These are phyloP conservation scores for Pestalotiopsis sp. DNA, from an alignment of 2,329 filamentous ascomycete genomes.

Conservation along the genomic window DNA sequence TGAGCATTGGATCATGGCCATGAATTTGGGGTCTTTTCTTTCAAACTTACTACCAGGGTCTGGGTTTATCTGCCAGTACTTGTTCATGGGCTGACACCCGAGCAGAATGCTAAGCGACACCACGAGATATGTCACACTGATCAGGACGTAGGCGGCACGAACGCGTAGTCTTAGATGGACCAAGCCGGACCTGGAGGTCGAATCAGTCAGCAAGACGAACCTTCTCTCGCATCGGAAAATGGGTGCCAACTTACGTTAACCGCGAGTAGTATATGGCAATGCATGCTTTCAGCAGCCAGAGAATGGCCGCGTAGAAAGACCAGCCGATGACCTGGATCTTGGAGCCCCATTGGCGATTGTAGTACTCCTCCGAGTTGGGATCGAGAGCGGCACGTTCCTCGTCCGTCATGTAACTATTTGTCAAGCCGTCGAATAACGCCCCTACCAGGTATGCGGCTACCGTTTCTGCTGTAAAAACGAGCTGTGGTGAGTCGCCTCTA, in stretches of 20 bases:
- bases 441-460: conserved; percentile 48
- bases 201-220: not conserved
- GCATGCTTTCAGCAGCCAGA: conserved; percentile 16
- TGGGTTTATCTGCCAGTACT: conserved; percentile 19
- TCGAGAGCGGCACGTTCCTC: conserved; percentile 43
- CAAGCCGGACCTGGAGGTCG: conserved; percentile 2
- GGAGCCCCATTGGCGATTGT: conserved; percentile 14
- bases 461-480: conserved; percentile 3
- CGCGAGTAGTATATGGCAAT: conserved; percentile 16
- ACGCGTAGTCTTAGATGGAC: conserved; percentile 11
- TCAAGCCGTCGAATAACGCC: conserved; percentile 46
- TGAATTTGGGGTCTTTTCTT: conserved; percentile 11
- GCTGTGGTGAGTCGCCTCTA: not conserved
- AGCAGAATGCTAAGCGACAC: conserved; percentile 14
- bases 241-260: conserved; percentile 12
- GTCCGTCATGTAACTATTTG: conserved; percentile 56
- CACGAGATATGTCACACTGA: conserved; percentile 12
- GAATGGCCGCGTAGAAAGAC: conserved; percentile 12
- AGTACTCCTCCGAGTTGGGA: conserved; percentile 43
- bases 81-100: conserved; percentile 14
- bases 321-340: conserved; percentile 17
- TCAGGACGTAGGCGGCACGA: conserved; percentile 9
- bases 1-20: conserved; percentile 11
- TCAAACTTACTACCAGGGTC: conserved; percentile 18
- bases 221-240: not conserved